Evolutionary conservation across 2,329 filamentous ascomycete genomes (phyloP).

Genomic region (Diaporthe helianthi): DNA sequence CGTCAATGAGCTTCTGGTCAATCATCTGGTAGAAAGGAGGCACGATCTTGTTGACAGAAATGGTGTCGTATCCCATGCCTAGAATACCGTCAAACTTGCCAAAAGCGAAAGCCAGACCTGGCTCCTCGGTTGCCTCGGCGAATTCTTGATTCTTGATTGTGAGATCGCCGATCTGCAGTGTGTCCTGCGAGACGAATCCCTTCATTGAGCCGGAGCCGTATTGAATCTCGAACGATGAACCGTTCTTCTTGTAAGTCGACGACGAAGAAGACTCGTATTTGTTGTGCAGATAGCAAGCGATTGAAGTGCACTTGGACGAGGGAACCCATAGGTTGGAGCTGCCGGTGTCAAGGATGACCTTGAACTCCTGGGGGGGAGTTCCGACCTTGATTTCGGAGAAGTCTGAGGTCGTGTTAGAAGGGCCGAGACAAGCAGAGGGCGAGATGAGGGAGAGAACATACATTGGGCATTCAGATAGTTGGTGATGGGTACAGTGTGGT

Average conservation of each 20-base stretch:
- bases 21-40: conserved; percentile 98
- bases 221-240: conserved; percentile 87
- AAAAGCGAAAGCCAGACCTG: conserved; percentile 96
- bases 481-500: conserved; percentile 85
- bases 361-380: conserved; percentile 92
- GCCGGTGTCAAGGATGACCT: conserved; percentile 97
- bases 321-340: conserved; percentile 99
- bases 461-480: conserved; percentile 99
- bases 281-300: conserved; percentile 95
- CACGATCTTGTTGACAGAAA: conserved; percentile 94
- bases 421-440: conserved; percentile 13
- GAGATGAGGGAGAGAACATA: conserved; percentile 56
- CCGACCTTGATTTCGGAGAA: conserved; percentile 97
- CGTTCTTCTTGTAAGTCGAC: conserved; percentile 92
- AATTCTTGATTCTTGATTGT: conserved; percentile 91
- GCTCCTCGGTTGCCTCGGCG: conserved; percentile 94
- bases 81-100: conserved; percentile 97
- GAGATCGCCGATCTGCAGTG: conserved; percentile 85
- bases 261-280: conserved; percentile 95
- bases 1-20: conserved; percentile 86
- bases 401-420: conserved; percentile 62
- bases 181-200: conserved; percentile 92
- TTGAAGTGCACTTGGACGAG: conserved; percentile 86
- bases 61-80: conserved; percentile 91
- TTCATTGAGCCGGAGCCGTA: conserved; percentile 95